Evolutionary conservation across 441 rosid species (phyloP).

Genomic region (Biscutella laevigata): DNA sequence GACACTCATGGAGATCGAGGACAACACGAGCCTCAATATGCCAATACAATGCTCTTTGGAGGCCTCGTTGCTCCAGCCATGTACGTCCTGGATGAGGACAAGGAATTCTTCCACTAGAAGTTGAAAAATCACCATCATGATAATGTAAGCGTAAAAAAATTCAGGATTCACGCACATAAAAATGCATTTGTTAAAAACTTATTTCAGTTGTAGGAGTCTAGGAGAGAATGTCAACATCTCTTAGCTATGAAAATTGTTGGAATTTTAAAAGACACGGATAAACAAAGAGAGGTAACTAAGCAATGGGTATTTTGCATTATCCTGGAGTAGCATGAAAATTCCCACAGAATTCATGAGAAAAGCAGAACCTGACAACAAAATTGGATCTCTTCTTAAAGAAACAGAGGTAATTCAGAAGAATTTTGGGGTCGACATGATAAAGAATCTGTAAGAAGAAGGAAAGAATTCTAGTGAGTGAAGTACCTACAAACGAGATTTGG

Average conservation of each 20-base stretch:
- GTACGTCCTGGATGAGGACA: slow-evolving; percentile 92
- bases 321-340: too few species aligned
- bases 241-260: background rate
- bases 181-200: background rate
- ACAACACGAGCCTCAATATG: slow-evolving; percentile 98
- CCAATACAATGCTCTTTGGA: slow-evolving; percentile 91
- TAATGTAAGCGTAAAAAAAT: background rate
- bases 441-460: background rate
- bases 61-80: slow-evolving; percentile 96
- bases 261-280: background rate
- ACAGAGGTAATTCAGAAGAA: background rate
- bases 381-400: background rate
- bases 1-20: slow-evolving; percentile 75
- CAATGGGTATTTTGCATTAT: background rate
- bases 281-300: background rate
- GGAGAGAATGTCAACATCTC: too few species aligned
- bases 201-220: background rate
- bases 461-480: background rate
- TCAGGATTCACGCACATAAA: background rate
- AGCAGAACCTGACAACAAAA: too few species aligned
- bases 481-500: slow-evolving; percentile 90
- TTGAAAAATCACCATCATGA: slow-evolving; percentile 2
- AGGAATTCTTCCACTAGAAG: slow-evolving; percentile 68
- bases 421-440: background rate
- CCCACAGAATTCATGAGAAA: too few species aligned